These are phyloP conservation scores for Castanea mollissima DNA, from an alignment of 306 rosid genomes.

Conservation along the genomic window DNA sequence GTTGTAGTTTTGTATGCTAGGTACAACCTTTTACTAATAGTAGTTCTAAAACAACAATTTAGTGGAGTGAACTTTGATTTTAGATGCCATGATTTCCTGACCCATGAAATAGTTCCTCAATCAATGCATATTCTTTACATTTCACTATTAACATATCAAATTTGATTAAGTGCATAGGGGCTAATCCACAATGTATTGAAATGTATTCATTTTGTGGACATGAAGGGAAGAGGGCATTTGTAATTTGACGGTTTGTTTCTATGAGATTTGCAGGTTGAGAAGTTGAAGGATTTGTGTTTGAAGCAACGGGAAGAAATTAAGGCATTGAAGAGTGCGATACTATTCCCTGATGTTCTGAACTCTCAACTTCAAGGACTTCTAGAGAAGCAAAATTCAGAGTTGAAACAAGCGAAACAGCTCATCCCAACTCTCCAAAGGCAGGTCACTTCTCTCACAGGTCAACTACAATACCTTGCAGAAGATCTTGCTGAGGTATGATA, in stretches of 20 bases:
- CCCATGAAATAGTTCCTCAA: not conserved
- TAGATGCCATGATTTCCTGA: not conserved
- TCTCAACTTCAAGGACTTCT: slow-evolving; percentile 74
- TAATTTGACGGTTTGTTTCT: not conserved
- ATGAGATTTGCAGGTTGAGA: slow-evolving; percentile 67
- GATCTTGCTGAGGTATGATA: slow-evolving; percentile 92
- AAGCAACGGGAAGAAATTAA: slow-evolving; percentile 95
- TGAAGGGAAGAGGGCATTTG: too few relatives aligned
- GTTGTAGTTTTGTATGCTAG: too few relatives aligned
- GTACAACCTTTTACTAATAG: too few relatives aligned
- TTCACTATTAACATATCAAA: not conserved
- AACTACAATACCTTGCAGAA: slow-evolving; percentile 81
- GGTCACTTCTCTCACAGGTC: slow-evolving; percentile 96
- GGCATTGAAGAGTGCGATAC: slow-evolving; percentile 67
- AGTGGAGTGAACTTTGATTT: not conserved
- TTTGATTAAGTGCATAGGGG: too few relatives aligned
- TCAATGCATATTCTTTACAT: not conserved
- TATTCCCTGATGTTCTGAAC: slow-evolving; percentile 83
- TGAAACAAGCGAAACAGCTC: slow-evolving; percentile 82
- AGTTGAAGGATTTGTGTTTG: slow-evolving; percentile 90
- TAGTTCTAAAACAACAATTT: not conserved
- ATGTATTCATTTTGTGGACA: not conserved
- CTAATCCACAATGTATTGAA: too few relatives aligned
- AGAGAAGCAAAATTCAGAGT: slow-evolving; percentile 83
- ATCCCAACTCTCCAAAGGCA: slow-evolving; percentile 89